Conservation (phyloP, 176 grass and related monocot species). For the Aegilops longissima region DNA sequence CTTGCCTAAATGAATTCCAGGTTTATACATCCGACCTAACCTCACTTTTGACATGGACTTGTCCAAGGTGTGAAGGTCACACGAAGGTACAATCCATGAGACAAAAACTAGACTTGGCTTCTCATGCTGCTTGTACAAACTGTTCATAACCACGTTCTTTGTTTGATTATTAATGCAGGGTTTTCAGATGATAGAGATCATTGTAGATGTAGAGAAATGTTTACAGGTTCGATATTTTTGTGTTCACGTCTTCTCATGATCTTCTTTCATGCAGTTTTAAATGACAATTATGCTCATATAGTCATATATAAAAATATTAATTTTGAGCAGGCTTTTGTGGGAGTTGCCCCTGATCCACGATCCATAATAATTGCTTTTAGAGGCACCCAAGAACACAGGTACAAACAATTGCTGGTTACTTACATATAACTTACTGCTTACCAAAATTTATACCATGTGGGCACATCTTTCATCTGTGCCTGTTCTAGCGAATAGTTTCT, state of each 20-base stretch:
- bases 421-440: neutral
- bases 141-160: neutral
- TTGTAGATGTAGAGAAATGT: conserved; percentile 88
- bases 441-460: neutral
- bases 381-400: conserved; percentile 90
- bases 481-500: neutral
- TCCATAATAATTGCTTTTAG: conserved; percentile 90
- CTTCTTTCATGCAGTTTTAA: conserved; percentile 19
- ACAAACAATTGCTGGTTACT: neutral
- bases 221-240: conserved; percentile 60
- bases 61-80: conserved; percentile 62
- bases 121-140: neutral
- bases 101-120: neutral
- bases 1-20: conserved; percentile 50
- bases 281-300: conserved; percentile 2
- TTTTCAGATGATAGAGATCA: conserved; percentile 85
- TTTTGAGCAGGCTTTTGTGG: conserved; percentile 77
- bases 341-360: conserved; percentile 63
- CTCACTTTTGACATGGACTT: conserved; percentile 79
- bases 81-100: conserved; percentile 55
- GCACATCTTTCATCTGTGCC: neutral
- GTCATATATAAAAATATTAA: neutral
- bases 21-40: conserved; percentile 86
- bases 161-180: conserved; percentile 44
- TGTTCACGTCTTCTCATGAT: neutral